phyloP scores from a whole-genome alignment of 2,329 filamentous ascomycete genomes.

The Cordyceps farinosa region DNA sequence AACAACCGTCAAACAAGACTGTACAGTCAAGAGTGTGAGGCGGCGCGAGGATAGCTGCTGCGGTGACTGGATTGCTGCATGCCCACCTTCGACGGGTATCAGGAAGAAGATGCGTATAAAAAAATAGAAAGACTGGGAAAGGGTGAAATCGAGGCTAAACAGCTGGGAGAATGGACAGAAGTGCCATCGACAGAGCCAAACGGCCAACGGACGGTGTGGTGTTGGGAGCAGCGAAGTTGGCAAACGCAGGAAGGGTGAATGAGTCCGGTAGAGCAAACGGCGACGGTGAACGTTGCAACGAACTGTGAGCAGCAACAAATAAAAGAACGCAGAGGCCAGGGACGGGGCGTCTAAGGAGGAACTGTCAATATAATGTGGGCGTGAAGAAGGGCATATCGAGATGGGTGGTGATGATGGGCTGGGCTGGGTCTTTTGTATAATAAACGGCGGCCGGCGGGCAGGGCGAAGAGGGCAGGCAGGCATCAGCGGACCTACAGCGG shows the following conservation, averaged over 20 bases:
- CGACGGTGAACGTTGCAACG: neutral
- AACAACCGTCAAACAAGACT: slow-evolving; percentile 7
- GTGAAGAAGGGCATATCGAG: slow-evolving; percentile 6
- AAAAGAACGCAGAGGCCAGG: neutral
- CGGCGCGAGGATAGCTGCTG: neutral
- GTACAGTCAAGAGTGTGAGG: neutral
- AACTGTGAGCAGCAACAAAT: neutral
- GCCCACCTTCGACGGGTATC: slow-evolving; percentile 6
- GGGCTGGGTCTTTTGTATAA: slow-evolving; percentile 20
- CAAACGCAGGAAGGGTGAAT: neutral
- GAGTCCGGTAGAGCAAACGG: neutral
- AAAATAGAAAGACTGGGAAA: neutral
- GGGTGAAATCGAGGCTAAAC: neutral
- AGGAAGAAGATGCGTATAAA: neutral
- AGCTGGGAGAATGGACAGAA: neutral
- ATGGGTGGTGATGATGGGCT: slow-evolving; percentile 21
- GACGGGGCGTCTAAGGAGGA: neutral
- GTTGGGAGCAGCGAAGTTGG: neutral
- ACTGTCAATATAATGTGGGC: neutral
- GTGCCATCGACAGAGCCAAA: neutral
- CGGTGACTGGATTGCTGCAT: neutral
- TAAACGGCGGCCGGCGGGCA: neutral
- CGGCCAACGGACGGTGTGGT: neutral
- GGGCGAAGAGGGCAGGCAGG: neutral
- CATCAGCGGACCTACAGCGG: neutral